Percentiles rank a stretch among this genome's conserved stretches.
phyloP scores from a whole-genome alignment of 306 rosid genomes.

The Luffa aegyptiaca region DNA sequence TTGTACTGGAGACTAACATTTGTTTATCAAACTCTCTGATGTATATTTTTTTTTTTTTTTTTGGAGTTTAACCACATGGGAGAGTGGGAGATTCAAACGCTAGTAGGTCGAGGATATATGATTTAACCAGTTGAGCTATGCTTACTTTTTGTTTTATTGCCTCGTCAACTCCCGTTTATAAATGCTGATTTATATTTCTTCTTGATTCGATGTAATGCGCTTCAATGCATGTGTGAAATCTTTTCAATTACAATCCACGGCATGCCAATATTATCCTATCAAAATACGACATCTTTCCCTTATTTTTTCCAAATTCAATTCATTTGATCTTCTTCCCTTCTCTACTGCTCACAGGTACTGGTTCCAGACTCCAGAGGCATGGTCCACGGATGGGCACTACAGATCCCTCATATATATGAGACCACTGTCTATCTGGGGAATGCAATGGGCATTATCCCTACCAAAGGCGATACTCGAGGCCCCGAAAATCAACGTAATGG shows the following conservation, averaged over 20 bases:
- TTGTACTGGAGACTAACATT: not conserved
- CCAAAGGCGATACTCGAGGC: constrained; percentile 92
- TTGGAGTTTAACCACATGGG: not conserved
- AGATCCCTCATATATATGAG: constrained; percentile 91
- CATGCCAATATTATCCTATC: not conserved
- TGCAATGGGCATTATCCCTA: constrained; percentile 71
- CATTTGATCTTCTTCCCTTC: not conserved
- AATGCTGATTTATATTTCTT: not conserved
- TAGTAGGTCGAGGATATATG: too few species aligned
- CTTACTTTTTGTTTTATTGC: not conserved
- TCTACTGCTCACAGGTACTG: constrained; percentile 45
- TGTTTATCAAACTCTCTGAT: not conserved
- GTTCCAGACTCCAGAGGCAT: constrained; percentile 96
- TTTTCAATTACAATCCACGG: not conserved
- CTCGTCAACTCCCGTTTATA: not conserved
- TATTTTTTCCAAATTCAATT: not conserved
- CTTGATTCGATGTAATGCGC: not conserved
- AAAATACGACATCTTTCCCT: not conserved
- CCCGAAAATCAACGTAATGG: constrained; percentile 80
- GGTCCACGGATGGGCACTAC: constrained; percentile 83
- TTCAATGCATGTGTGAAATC: not conserved
- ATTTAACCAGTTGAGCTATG: not conserved
- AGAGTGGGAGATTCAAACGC: too few species aligned
- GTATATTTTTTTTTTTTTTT: too few species aligned
- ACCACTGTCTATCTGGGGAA: constrained; percentile 89